Evolutionary conservation across 495 filamentous ascomycete species (phyloP).

Genomic region (Mycothermus thermophilus): DNA sequence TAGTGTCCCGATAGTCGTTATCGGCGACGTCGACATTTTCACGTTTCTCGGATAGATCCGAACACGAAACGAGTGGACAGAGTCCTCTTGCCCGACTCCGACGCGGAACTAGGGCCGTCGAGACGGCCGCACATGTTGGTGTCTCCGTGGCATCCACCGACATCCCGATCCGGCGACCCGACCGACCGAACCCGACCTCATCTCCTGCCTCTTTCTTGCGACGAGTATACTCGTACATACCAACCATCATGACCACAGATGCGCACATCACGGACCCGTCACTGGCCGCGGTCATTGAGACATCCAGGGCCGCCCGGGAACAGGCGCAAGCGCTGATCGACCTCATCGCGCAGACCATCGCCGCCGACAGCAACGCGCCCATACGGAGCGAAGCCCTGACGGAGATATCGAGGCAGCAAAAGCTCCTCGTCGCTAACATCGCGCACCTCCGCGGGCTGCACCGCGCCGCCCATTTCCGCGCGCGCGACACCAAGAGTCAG

Average conservation of each 20-base stretch:
- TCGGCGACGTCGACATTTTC: too few relatives aligned
- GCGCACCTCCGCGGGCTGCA: slow-evolving; percentile 72
- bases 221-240: too few relatives aligned
- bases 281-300: slow-evolving; percentile 55
- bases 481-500: slow-evolving; percentile 72
- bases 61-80: too few relatives aligned
- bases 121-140: too few relatives aligned
- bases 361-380: slow-evolving; percentile 19
- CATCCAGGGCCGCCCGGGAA: slow-evolving; percentile 52
- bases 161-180: too few relatives aligned
- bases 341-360: slow-evolving; percentile 35
- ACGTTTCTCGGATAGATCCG: too few relatives aligned
- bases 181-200: background rate
- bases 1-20: too few relatives aligned
- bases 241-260: slow-evolving; percentile 29
- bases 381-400: slow-evolving; percentile 37
- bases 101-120: too few relatives aligned
- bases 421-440: slow-evolving; percentile 63
- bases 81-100: too few relatives aligned
- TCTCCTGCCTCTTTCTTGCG: too few relatives aligned
- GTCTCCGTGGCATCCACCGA: too few relatives aligned
- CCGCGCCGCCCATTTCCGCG: slow-evolving; percentile 62
- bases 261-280: slow-evolving; percentile 56
- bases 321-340: slow-evolving; percentile 59
- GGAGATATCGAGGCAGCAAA: slow-evolving; percentile 63